A percentile compares a stretch with the other conserved stretches of the same genome.
phyloP scores from a whole-genome alignment of 805 yeast species.

The Hanseniaspora hatyaiensis region DNA sequence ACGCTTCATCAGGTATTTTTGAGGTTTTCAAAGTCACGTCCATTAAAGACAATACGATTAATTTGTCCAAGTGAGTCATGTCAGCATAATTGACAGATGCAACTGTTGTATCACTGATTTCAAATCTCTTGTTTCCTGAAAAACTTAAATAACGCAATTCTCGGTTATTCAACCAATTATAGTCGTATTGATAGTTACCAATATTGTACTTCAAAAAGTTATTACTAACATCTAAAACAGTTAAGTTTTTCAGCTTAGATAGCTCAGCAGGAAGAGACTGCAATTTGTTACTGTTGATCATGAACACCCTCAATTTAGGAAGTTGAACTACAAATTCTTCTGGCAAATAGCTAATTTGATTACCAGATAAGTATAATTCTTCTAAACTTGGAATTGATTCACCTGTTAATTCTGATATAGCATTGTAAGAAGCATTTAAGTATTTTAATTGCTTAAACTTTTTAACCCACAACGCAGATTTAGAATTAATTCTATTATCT shows the following conservation, averaged over 20 bases:
- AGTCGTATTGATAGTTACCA: conserved; percentile 88
- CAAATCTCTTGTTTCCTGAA: conserved; percentile 85
- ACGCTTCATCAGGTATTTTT: conserved; percentile 76
- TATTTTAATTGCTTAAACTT: conserved; percentile 45
- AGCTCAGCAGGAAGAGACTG: conserved; percentile 83
- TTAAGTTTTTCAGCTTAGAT: conserved; percentile 50
- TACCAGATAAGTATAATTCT: conserved; percentile 72
- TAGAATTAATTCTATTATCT: conserved; percentile 75
- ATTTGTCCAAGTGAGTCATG: conserved; percentile 59
- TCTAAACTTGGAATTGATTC: conserved; percentile 36
- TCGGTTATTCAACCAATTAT: conserved; percentile 90
- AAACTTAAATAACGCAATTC: conserved; percentile 70
- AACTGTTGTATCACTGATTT: conserved; percentile 53
- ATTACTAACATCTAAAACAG: conserved; percentile 78
- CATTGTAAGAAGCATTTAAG: conserved; percentile 70
- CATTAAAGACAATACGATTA: conserved; percentile 73
- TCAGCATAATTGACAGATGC: conserved; percentile 41
- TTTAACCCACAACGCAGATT: conserved; percentile 57
- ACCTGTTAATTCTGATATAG: conserved; percentile 32
- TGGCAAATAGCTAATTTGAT: conserved; percentile 63
- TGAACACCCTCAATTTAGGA: conserved; percentile 46
- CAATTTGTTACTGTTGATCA: conserved; percentile 72
- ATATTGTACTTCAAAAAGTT: conserved; percentile 84
- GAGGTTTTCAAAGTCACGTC: conserved; percentile 89
- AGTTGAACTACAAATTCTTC: conserved; percentile 63